phyloP scores from a whole-genome alignment of 2,329 filamentous ascomycete species.

The Colletotrichum sp. region DNA sequence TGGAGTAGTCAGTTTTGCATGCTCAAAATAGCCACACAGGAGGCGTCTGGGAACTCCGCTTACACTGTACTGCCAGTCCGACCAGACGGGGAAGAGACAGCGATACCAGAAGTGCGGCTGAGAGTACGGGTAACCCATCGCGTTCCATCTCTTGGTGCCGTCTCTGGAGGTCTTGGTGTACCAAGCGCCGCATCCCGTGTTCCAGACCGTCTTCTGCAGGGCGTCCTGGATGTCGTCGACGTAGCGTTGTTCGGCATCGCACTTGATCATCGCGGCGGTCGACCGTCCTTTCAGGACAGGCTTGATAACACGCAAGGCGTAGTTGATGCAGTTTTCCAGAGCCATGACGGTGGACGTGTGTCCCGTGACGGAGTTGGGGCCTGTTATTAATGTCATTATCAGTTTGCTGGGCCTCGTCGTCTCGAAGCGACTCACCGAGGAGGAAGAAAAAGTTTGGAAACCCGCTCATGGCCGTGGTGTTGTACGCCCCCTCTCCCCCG shows the following conservation, averaged over 20 bases:
- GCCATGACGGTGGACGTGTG: slow-evolving; percentile 66
- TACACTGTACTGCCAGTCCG: slow-evolving; percentile 37
- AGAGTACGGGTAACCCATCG: slow-evolving; percentile 37
- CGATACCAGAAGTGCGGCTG: slow-evolving; percentile 39
- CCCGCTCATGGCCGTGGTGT: slow-evolving; percentile 60
- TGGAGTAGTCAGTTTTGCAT: not conserved
- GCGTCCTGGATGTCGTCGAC: slow-evolving; percentile 34
- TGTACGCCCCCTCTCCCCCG: slow-evolving; percentile 66
- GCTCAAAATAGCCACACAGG: not conserved
- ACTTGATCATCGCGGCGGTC: slow-evolving; percentile 33
- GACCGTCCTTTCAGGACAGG: slow-evolving; percentile 41
- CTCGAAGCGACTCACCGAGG: slow-evolving; percentile 37
- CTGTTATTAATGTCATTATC: not conserved
- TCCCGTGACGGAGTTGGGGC: slow-evolving; percentile 66
- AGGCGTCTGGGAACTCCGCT: slow-evolving; percentile 15
- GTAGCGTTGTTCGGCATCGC: slow-evolving; percentile 37
- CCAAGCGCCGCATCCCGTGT: slow-evolving; percentile 38
- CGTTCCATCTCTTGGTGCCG: slow-evolving; percentile 33
- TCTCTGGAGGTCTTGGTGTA: slow-evolving; percentile 30
- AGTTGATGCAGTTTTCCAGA: slow-evolving; percentile 65
- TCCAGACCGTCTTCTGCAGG: slow-evolving; percentile 34
- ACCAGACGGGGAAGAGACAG: slow-evolving; percentile 37
- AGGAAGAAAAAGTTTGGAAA: slow-evolving; percentile 72
- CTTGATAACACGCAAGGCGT: slow-evolving; percentile 62
- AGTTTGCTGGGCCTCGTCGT: not conserved